These are phyloP conservation scores for Nasturtium officinale DNA, from an alignment of 345 rosid species.

Conservation along the genomic window DNA sequence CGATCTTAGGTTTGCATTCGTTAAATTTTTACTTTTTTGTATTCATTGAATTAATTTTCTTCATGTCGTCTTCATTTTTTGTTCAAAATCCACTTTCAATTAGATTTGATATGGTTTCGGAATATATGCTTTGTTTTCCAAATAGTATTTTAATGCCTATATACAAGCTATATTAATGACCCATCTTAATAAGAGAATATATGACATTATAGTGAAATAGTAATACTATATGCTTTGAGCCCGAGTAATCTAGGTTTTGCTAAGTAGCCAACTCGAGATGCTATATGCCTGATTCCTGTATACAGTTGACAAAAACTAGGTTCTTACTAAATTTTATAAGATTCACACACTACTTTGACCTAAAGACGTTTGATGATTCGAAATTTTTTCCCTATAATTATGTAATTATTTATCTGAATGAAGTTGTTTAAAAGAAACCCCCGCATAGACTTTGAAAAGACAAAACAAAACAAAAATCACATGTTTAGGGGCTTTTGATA, in stretches of 20 bases:
- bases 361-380: background rate
- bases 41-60: slow-evolving; percentile 31
- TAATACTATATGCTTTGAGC: no score
- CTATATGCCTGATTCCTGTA: background rate
- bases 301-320: background rate
- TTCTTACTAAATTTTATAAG: background rate
- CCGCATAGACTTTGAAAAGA: background rate
- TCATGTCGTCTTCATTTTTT: background rate
- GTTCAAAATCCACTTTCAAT: background rate
- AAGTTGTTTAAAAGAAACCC: background rate
- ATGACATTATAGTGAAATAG: no score
- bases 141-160: background rate
- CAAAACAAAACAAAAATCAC: background rate
- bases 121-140: background rate
- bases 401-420: no score
- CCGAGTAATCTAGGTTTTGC: background rate
- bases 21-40: background rate
- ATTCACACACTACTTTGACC: slow-evolving; percentile 7
- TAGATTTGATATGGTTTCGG: background rate
- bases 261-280: background rate
- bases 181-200: background rate
- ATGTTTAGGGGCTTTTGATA: background rate
- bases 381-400: background rate
- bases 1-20: slow-evolving; percentile 30
- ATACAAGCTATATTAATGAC: background rate